phyloP scores from a whole-genome alignment of 306 rosid species.

The Luffa aegyptiaca region DNA sequence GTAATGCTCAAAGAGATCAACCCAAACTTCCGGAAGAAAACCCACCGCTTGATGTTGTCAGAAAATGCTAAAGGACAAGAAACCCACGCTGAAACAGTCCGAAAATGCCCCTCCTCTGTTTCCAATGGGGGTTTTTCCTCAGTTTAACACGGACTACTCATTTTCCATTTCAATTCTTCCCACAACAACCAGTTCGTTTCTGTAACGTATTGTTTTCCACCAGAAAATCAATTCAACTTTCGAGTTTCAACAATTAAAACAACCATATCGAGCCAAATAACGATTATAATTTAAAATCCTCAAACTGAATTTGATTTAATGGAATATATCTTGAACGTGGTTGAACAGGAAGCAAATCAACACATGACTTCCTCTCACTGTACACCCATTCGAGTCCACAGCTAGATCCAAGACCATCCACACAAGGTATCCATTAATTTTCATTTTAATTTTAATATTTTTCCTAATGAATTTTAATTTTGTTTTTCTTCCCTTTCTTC shows the following conservation, averaged over 20 bases:
- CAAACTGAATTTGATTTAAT: not conserved
- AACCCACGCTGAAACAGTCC: no score
- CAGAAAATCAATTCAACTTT: not conserved
- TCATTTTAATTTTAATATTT: no score
- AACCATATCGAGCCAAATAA: not conserved
- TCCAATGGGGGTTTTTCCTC: no score
- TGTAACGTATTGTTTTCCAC: not conserved
- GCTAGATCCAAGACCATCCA: slow-evolving; percentile 77
- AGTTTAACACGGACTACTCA: not conserved
- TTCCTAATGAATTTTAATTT: no score
- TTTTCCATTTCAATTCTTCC: not conserved
- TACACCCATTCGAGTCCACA: slow-evolving; percentile 62
- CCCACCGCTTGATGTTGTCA: no score
- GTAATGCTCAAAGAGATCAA: no score
- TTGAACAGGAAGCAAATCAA: slow-evolving; percentile 65
- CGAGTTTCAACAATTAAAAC: not conserved
- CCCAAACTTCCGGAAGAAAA: no score
- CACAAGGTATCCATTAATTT: slow-evolving; percentile 54
- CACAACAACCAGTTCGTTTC: not conserved
- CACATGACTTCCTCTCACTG: slow-evolving; percentile 90
- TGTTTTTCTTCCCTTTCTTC: no score
- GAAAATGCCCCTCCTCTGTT: no score
- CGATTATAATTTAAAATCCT: not conserved
- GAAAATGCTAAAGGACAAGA: no score
- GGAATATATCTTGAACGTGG: slow-evolving; percentile 14